Percentiles rank a stretch among this genome's conserved stretches.
These are phyloP conservation scores for Butyriboletus loyo DNA, from an alignment of 768 basidiomycete species.

Conservation along the genomic window DNA sequence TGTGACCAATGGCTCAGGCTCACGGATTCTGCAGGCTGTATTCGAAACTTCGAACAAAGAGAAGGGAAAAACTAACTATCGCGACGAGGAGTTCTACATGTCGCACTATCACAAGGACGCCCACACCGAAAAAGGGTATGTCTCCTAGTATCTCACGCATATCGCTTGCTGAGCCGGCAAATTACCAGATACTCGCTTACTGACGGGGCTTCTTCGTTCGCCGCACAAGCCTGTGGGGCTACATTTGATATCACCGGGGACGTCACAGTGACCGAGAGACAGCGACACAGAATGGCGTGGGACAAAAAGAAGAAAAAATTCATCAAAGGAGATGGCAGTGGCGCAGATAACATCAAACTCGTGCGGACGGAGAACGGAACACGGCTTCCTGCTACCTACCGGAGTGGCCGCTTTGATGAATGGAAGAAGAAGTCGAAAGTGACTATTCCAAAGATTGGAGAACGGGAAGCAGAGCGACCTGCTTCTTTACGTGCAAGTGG, in stretches of 20 bases:
- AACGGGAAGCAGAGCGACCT: slow-evolving; percentile 55
- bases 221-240: slow-evolving; percentile 73
- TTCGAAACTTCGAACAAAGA: slow-evolving; percentile 56
- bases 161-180: not conserved
- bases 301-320: slow-evolving; percentile 97
- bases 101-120: slow-evolving; percentile 88
- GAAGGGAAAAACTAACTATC: slow-evolving; percentile 46
- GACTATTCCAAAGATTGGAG: slow-evolving; percentile 79
- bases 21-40: slow-evolving; percentile 47
- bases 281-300: slow-evolving; percentile 74
- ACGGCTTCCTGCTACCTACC: slow-evolving; percentile 86
- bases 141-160: slow-evolving; percentile 1
- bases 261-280: slow-evolving; percentile 53
- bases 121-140: slow-evolving; percentile 85
- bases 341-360: slow-evolving; percentile 91
- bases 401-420: slow-evolving; percentile 91
- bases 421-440: slow-evolving; percentile 82
- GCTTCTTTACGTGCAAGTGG: slow-evolving; percentile 32
- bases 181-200: slow-evolving; percentile 74
- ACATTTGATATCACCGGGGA: slow-evolving; percentile 84
- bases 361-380: slow-evolving; percentile 91
- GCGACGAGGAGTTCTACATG: slow-evolving; percentile 88
- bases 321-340: slow-evolving; percentile 77
- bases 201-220: slow-evolving; percentile 84
- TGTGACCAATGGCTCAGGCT: not conserved